Conservation (phyloP, 176 grass and related monocot genomes). For the Hsuehochloa calcarea region DNA sequence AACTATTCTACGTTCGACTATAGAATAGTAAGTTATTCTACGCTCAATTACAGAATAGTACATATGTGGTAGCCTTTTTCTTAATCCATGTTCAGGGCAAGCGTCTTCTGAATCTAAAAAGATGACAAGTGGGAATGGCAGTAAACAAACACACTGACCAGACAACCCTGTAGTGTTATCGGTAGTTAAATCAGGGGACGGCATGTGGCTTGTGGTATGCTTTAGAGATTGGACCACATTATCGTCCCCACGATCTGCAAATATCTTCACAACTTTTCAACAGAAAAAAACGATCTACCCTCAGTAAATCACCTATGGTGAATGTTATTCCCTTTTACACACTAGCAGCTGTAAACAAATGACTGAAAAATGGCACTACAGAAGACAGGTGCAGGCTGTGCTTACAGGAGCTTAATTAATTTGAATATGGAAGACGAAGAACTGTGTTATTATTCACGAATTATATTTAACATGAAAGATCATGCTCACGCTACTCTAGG, state of each 20-base stretch:
- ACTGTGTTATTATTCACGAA: neutral
- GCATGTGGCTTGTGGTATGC: slow-evolving; percentile 12
- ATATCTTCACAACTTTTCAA: neutral
- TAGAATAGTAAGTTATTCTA: no score
- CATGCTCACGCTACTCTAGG: neutral
- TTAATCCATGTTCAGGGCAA: neutral
- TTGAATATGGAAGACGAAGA: neutral
- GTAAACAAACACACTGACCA: neutral
- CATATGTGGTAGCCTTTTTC: neutral
- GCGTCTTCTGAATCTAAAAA: neutral
- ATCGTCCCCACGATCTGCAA: slow-evolving; percentile 4
- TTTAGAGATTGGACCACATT: slow-evolving; percentile 27
- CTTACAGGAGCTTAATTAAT: neutral
- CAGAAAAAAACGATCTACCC: neutral
- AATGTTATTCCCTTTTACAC: neutral
- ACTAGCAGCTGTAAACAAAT: neutral
- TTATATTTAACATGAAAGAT: neutral
- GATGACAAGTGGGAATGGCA: neutral
- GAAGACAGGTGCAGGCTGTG: neutral
- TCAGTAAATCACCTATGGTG: neutral
- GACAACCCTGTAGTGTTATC: neutral
- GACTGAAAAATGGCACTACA: neutral
- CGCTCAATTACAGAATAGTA: no score
- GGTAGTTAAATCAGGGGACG: neutral
- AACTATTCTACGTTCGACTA: no score